Conservation (phyloP, 108 stramenopile genomes). For the Fragilaria crotonensis region DNA sequence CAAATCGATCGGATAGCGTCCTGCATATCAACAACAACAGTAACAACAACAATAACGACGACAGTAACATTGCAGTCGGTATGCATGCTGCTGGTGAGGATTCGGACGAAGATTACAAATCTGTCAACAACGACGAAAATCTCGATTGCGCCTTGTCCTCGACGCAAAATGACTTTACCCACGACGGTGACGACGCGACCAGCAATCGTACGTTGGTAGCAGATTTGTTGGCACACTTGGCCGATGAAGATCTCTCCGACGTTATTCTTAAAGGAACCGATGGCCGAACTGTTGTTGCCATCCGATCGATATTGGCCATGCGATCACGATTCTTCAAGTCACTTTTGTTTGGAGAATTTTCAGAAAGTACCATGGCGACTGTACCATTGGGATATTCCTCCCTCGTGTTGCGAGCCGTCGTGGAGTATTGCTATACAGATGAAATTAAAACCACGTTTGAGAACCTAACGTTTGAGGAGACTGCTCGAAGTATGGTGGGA, state of each 20-base stretch:
- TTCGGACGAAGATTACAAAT: too few relatives aligned
- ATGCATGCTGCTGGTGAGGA: too few relatives aligned
- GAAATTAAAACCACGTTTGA: conserved; percentile 2
- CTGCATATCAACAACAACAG: too few relatives aligned
- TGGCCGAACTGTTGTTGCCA: not conserved
- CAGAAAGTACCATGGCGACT: not conserved
- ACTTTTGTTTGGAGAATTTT: not conserved
- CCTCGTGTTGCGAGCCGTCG: not conserved
- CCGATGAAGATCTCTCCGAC: not conserved
- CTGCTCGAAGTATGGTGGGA: not conserved
- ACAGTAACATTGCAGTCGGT: too few relatives aligned
- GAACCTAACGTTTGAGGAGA: not conserved
- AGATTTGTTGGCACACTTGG: not conserved
- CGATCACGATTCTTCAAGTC: not conserved
- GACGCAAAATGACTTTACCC: too few relatives aligned
- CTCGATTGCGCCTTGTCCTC: too few relatives aligned
- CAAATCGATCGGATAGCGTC: too few relatives aligned
- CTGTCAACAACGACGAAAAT: too few relatives aligned
- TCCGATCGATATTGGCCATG: not conserved
- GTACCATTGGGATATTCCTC: not conserved
- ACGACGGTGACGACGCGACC: too few relatives aligned
- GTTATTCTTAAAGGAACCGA: not conserved
- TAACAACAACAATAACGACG: too few relatives aligned
- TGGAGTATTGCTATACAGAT: conserved; percentile 1
- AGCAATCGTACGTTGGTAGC: not conserved